phyloP scores from a whole-genome alignment of 2,329 filamentous ascomycete species.

The Pyrenophora teres region DNA sequence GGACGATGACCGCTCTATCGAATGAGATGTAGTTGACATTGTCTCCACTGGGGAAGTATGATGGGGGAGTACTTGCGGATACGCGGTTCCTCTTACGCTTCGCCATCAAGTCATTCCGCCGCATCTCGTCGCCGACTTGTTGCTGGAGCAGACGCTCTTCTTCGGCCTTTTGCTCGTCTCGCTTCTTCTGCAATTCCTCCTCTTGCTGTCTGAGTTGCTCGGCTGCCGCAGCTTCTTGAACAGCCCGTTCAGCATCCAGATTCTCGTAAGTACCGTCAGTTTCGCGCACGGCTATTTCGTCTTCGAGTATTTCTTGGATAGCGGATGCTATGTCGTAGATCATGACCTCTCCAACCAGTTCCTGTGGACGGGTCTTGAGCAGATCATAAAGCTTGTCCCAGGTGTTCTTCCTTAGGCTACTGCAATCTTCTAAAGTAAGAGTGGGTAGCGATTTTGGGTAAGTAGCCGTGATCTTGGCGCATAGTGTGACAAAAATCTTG shows the following conservation, averaged over 20 bases:
- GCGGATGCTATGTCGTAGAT: slow-evolving; percentile 65
- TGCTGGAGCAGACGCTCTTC: slow-evolving; percentile 72
- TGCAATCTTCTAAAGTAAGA: slow-evolving; percentile 68
- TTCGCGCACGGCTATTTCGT: slow-evolving; percentile 78
- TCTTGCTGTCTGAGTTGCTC: slow-evolving; percentile 58
- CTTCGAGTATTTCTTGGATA: slow-evolving; percentile 75
- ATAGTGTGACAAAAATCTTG: slow-evolving; percentile 72
- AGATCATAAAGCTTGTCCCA: slow-evolving; percentile 72
- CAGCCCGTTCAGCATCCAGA: slow-evolving; percentile 84
- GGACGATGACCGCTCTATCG: slow-evolving; percentile 68
- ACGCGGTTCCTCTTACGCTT: slow-evolving; percentile 63
- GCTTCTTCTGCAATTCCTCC: slow-evolving; percentile 47
- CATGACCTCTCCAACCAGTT: slow-evolving; percentile 66
- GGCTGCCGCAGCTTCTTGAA: slow-evolving; percentile 74
- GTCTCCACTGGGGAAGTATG: slow-evolving; percentile 48
- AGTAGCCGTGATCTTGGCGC: slow-evolving; percentile 82
- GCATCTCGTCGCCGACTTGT: slow-evolving; percentile 74
- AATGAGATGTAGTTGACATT: slow-evolving; percentile 58
- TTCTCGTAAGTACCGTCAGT: slow-evolving; percentile 79
- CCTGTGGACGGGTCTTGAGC: slow-evolving; percentile 70
- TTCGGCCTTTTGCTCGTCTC: slow-evolving; percentile 60
- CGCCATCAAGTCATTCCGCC: slow-evolving; percentile 63
- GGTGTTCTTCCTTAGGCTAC: slow-evolving; percentile 70
- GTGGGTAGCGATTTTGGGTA: slow-evolving; percentile 85
- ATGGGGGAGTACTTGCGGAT: slow-evolving; percentile 38